These are phyloP conservation scores for Botrytis deweyae DNA, from an alignment of 2,329 filamentous ascomycete genomes.

Conservation along the genomic window DNA sequence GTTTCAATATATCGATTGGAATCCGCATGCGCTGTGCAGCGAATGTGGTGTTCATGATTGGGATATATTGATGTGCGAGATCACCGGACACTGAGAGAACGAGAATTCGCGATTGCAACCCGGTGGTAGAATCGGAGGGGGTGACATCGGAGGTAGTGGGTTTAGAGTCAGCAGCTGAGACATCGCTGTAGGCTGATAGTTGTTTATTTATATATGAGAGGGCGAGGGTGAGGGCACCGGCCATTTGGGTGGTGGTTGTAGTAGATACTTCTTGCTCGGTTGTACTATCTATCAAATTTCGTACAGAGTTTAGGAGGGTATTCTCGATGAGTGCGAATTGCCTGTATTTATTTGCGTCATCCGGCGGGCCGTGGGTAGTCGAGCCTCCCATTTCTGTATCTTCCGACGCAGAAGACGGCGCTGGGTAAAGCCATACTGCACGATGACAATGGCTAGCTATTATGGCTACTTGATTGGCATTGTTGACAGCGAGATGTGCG, in stretches of 20 bases:
- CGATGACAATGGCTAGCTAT: slow-evolving; percentile 86
- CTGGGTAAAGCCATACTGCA: slow-evolving; percentile 86
- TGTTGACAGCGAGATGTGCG: slow-evolving; percentile 90
- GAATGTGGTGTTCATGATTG: slow-evolving; percentile 98
- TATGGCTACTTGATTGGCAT: slow-evolving; percentile 87
- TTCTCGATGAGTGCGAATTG: slow-evolving; percentile 86
- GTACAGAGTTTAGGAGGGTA: slow-evolving; percentile 72
- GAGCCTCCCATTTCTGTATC: slow-evolving; percentile 60
- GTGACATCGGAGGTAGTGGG: slow-evolving; percentile 27
- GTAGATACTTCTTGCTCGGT: slow-evolving; percentile 60
- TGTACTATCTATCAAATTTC: slow-evolving; percentile 69
- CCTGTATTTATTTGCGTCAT: slow-evolving; percentile 81
- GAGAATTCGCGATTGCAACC: slow-evolving; percentile 78
- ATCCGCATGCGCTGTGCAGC: slow-evolving; percentile 85
- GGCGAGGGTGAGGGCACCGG: slow-evolving; percentile 86
- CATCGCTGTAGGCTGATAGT: slow-evolving; percentile 41
- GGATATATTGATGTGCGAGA: slow-evolving; percentile 87
- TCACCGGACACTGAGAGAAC: slow-evolving; percentile 86
- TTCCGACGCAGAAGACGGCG: slow-evolving; percentile 43
- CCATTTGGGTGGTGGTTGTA: slow-evolving; percentile 79
- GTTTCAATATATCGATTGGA: slow-evolving; percentile 86
- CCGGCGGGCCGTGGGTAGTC: slow-evolving; percentile 31
- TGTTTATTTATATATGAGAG: slow-evolving; percentile 85
- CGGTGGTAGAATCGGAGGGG: slow-evolving; percentile 41
- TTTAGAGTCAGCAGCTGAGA: slow-evolving; percentile 38